phyloP scores from a whole-genome alignment of 768 basidiomycete genomes.

The Paxillus involutus region DNA sequence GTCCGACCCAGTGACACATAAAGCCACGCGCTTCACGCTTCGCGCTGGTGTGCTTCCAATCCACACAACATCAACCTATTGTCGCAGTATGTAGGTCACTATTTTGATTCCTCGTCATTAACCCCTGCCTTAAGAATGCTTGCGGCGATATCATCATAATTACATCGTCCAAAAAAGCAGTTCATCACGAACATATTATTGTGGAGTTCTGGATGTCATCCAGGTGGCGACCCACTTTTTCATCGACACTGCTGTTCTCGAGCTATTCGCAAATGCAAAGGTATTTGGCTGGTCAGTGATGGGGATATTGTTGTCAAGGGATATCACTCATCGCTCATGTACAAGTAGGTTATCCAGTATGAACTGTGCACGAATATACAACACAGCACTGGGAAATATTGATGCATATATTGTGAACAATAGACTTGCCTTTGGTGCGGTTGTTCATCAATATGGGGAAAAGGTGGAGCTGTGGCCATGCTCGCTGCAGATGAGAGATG shows the following conservation, averaged over 20 bases:
- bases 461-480: no score
- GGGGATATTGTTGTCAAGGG: not conserved
- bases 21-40: conserved; percentile 21
- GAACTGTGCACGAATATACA: conserved; percentile 8
- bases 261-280: conserved; percentile 10
- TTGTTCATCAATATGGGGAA: no score
- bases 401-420: conserved; percentile 3
- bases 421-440: no score
- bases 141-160: conserved; percentile 17
- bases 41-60: conserved; percentile 23
- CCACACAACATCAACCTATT: conserved; percentile 26
- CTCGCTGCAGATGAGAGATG: no score
- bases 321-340: not conserved
- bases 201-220: conserved; percentile 10
- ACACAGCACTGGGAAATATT: not conserved
- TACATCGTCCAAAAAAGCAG: not conserved
- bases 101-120: conserved; percentile 11
- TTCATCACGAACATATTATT: conserved; percentile 10
- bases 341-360: conserved; percentile 3
- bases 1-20: conserved; percentile 3
- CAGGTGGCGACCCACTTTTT: conserved; percentile 13
- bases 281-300: conserved; percentile 6
- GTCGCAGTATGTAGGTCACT: conserved; percentile 9
- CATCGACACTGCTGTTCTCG: conserved; percentile 12
- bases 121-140: conserved; percentile 13